Evolutionary conservation across 352 stramenopile species (phyloP).

Genomic region (Lagenidium sp.): DNA sequence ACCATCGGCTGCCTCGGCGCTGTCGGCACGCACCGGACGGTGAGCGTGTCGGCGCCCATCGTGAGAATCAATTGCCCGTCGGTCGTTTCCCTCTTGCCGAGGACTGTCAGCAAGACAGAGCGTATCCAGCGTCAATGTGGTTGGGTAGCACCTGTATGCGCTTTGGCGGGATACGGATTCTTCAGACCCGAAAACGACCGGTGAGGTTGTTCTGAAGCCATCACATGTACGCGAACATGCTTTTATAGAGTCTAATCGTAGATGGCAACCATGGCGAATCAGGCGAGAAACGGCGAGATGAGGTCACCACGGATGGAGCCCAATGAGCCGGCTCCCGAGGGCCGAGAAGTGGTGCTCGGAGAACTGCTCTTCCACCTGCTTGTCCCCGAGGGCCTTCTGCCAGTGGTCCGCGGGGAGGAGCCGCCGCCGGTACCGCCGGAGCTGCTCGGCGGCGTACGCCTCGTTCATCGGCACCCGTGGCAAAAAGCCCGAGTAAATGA

Average conservation of each 20-base stretch:
- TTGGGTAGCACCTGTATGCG: too few relatives aligned
- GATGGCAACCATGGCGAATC: too few relatives aligned
- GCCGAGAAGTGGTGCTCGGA: constrained; percentile 57
- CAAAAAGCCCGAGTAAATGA: constrained; percentile 84
- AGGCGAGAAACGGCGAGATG: too few relatives aligned
- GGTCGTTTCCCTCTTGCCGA: too few relatives aligned
- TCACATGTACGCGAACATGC: too few relatives aligned
- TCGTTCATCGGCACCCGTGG: constrained; percentile 64
- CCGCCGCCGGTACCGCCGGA: constrained; percentile 51
- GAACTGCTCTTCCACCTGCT: constrained; percentile 46
- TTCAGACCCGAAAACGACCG: too few relatives aligned
- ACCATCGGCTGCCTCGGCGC: not conserved
- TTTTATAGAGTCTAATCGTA: too few relatives aligned
- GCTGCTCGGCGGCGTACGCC: constrained; percentile 59
- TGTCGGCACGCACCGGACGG: constrained; percentile 38
- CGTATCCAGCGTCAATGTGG: too few relatives aligned
- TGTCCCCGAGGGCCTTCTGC: constrained; percentile 56
- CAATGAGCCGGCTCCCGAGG: constrained; percentile 57
- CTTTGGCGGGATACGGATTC: too few relatives aligned
- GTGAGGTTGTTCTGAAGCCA: too few relatives aligned
- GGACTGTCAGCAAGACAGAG: too few relatives aligned
- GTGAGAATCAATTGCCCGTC: too few relatives aligned
- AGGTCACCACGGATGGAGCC: constrained; percentile 46
- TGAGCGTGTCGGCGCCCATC: constrained; percentile 35
- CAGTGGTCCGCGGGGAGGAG: constrained; percentile 68